phyloP scores from a whole-genome alignment of 78 protist genomes.

The Dictyostelium discoideum region DNA sequence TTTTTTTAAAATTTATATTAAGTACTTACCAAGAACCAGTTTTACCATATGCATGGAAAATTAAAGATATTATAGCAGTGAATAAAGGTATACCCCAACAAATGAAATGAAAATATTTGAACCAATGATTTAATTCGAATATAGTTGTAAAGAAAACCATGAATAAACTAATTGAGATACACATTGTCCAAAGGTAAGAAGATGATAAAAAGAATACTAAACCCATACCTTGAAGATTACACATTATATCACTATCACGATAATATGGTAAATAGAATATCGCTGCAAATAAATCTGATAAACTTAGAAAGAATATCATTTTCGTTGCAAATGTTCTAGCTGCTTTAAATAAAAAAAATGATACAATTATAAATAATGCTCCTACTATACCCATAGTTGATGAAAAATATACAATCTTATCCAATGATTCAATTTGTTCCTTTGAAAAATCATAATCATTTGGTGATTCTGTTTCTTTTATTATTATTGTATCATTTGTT shows the following conservation, averaged over 20 bases:
- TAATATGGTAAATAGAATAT: constrained; percentile 46
- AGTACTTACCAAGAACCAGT: constrained; percentile 61
- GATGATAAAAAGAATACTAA: constrained; percentile 59
- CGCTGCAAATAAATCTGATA: constrained; percentile 47
- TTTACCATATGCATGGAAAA: constrained; percentile 51
- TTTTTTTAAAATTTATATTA: no score
- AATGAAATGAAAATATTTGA: constrained; percentile 24
- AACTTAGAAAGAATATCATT: constrained; percentile 18
- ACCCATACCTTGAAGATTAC: constrained; percentile 55
- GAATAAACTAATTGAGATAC: constrained; percentile 40
- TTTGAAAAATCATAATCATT: not conserved
- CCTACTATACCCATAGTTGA: constrained; percentile 36
- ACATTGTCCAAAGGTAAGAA: constrained; percentile 69
- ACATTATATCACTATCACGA: constrained; percentile 12
- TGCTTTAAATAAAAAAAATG: constrained; percentile 35
- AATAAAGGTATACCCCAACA: constrained; percentile 69
- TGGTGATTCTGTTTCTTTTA: not conserved
- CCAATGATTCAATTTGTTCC: constrained; percentile 32
- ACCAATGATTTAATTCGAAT: constrained; percentile 24
- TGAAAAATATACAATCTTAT: constrained; percentile 44
- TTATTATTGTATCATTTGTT: not conserved
- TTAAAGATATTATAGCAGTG: constrained; percentile 34
- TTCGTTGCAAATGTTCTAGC: constrained; percentile 55
- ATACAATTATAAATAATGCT: constrained; percentile 51
- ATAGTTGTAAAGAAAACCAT: constrained; percentile 30